These are phyloP conservation scores for Rhodotorula paludigena DNA, from an alignment of 768 basidiomycete genomes.

Conservation along the genomic window DNA sequence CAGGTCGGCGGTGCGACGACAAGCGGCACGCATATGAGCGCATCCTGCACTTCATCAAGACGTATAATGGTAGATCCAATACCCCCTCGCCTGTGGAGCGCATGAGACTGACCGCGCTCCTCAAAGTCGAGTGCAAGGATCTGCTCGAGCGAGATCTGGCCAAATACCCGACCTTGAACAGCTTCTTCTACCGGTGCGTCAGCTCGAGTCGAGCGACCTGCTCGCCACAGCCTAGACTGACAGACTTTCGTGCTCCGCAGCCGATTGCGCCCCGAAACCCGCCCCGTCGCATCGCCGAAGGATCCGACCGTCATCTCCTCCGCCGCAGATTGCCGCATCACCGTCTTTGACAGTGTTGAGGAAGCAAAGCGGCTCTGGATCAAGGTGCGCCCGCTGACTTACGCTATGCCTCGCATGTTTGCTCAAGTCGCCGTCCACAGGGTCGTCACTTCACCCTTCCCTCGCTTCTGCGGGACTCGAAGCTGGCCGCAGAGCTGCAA, in stretches of 20 bases:
- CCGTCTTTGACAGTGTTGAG: conserved; percentile 60
- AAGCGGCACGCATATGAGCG: conserved; percentile 36
- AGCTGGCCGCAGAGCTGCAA: conserved; percentile 49
- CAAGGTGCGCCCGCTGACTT: conserved; percentile 22
- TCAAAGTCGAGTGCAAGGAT: conserved; percentile 55
- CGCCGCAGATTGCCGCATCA: conserved; percentile 69
- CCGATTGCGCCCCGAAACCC: conserved; percentile 52
- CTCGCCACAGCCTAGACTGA: too few relatives aligned
- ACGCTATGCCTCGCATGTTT: conserved; percentile 46
- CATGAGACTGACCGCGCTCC: too few relatives aligned
- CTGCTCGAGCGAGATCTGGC: conserved; percentile 61
- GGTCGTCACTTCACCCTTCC: conserved; percentile 66
- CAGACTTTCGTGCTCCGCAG: neutral
- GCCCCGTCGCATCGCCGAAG: conserved; percentile 58
- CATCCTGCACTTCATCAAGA: conserved; percentile 47
- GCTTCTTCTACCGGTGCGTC: conserved; percentile 62
- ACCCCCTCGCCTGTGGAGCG: conserved; percentile 45
- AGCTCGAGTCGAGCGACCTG: too few relatives aligned
- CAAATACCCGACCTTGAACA: conserved; percentile 67
- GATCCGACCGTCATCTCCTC: conserved; percentile 58
- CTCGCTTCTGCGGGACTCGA: conserved; percentile 54
- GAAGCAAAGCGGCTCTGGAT: conserved; percentile 65
- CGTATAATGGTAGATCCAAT: conserved; percentile 48
- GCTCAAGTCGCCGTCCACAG: conserved; percentile 48
- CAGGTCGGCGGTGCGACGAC: conserved; percentile 25